A percentile compares a stretch with the other conserved stretches of the same genome.
These are phyloP conservation scores for Nectriaceae sp. DNA, from an alignment of 2,329 filamentous ascomycete species.

Conservation along the genomic window DNA sequence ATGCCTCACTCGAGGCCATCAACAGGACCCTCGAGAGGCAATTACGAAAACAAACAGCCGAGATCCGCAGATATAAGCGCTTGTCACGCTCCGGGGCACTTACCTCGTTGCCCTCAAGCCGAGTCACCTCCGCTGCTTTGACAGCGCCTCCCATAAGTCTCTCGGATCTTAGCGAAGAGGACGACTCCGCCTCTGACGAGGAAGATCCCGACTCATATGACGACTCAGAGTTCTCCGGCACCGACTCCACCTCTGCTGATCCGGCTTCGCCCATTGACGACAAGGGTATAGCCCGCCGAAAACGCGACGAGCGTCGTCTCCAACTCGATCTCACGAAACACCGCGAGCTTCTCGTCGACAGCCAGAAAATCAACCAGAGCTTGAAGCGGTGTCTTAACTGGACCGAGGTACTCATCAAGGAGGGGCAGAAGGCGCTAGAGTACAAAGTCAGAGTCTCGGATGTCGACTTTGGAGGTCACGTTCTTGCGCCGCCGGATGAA, in stretches of 20 bases:
- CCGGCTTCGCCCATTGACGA: conserved; percentile 42
- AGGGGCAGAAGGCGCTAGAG: conserved; percentile 83
- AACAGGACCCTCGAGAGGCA: conserved; percentile 91
- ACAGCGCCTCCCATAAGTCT: conserved; percentile 46
- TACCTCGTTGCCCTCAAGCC: conserved; percentile 53
- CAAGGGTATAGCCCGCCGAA: conserved; percentile 48
- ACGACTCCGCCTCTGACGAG: conserved; percentile 42
- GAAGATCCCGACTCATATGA: conserved; percentile 53
- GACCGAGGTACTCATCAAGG: conserved; percentile 87
- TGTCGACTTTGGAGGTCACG: conserved; percentile 77
- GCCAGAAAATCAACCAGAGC: conserved; percentile 93
- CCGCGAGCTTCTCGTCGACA: conserved; percentile 83
- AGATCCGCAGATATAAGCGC: conserved; percentile 83
- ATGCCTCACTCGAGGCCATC: conserved; percentile 91
- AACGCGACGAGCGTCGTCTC: conserved; percentile 79
- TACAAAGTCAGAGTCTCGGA: conserved; percentile 81
- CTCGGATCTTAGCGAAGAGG: conserved; percentile 50
- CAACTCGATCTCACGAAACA: conserved; percentile 85
- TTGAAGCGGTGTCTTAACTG: conserved; percentile 86
- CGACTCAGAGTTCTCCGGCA: conserved; percentile 51
- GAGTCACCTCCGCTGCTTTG: conserved; percentile 45
- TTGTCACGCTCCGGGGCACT: conserved; percentile 79
- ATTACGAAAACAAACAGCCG: conserved; percentile 85
- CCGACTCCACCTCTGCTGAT: conserved; percentile 33
- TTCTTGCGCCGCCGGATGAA: conserved; percentile 70